Evolutionary conservation across 306 rosid genomes (phyloP).

Genomic region (Prinsepia uniflora): DNA sequence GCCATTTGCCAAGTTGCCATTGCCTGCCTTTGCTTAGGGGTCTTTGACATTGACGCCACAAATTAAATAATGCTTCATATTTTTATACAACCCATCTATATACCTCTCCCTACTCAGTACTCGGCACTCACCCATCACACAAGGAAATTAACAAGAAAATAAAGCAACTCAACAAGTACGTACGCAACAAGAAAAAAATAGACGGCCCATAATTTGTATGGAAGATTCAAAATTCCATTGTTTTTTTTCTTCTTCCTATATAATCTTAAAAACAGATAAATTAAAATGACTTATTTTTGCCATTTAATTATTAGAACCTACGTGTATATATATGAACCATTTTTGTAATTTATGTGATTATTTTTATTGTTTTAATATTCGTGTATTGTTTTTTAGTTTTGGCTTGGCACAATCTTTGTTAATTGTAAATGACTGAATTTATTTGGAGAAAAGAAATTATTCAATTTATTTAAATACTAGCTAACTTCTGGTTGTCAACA

Average conservation of each 20-base stretch:
- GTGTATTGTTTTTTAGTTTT: not conserved
- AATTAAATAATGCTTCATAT: not conserved
- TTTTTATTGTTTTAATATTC: too few species aligned
- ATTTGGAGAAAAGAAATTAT: not conserved
- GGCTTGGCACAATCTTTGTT: not conserved
- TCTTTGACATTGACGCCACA: conserved; percentile 26
- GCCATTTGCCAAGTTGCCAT: not conserved
- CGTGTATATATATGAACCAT: too few species aligned
- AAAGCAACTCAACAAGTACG: conserved; percentile 3
- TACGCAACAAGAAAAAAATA: not conserved
- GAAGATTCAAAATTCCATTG: too few species aligned
- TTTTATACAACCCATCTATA: not conserved
- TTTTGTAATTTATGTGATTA: not conserved
- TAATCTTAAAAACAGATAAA: not conserved
- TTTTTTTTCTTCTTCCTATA: not conserved
- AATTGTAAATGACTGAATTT: not conserved
- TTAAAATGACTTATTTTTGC: not conserved
- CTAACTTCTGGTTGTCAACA: not conserved
- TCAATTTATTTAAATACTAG: not conserved
- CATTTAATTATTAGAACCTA: not conserved
- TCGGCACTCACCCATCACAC: conserved; percentile 40
- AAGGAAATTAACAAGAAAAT: conserved; percentile 11
- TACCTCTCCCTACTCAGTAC: conserved; percentile 48
- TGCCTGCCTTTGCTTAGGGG: conserved; percentile 28
- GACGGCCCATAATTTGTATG: not conserved